Percentiles rank a stretch among this genome's conserved stretches.
These are phyloP conservation scores for Nitzschia sp. DNA, from an alignment of 108 stramenopile species.

Conservation along the genomic window DNA sequence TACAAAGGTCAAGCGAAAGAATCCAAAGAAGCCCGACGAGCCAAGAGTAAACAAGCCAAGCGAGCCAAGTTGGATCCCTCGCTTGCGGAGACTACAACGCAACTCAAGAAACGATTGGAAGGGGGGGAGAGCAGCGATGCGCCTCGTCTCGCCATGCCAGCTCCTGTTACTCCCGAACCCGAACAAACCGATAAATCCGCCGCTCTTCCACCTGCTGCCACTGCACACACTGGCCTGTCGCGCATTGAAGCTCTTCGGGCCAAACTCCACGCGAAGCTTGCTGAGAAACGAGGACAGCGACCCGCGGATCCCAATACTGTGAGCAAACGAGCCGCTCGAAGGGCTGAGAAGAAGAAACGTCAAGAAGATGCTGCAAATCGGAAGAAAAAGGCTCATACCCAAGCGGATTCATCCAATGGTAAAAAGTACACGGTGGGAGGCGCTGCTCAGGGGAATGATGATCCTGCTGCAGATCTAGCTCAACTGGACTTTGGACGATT, in stretches of 20 bases:
- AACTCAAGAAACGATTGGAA: slow-evolving; percentile 66
- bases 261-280: slow-evolving; percentile 79
- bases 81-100: slow-evolving; percentile 61
- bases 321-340: slow-evolving; percentile 85
- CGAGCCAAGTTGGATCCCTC: slow-evolving; percentile 76
- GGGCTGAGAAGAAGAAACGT: slow-evolving; percentile 74
- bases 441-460: slow-evolving; percentile 6
- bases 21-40: slow-evolving; percentile 67
- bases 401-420: slow-evolving; percentile 32
- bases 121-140: slow-evolving; percentile 34
- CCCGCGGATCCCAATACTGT: slow-evolving; percentile 50
- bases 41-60: slow-evolving; percentile 69
- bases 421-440: slow-evolving; percentile 24
- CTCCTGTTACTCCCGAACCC: slow-evolving; percentile 2
- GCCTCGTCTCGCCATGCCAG: background rate
- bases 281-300: slow-evolving; percentile 58
- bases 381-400: slow-evolving; percentile 41
- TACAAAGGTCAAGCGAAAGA: slow-evolving; percentile 75
- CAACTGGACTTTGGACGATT: slow-evolving; percentile 77
- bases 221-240: slow-evolving; percentile 38
- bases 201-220: background rate
- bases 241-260: slow-evolving; percentile 83
- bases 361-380: slow-evolving; percentile 62
- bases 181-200: background rate
- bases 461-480: slow-evolving; percentile 54